Percentiles rank a stretch among this genome's conserved stretches.
These are phyloP conservation scores for Striga asiatica DNA, from an alignment of 257 asterid genomes.

Conservation along the genomic window DNA sequence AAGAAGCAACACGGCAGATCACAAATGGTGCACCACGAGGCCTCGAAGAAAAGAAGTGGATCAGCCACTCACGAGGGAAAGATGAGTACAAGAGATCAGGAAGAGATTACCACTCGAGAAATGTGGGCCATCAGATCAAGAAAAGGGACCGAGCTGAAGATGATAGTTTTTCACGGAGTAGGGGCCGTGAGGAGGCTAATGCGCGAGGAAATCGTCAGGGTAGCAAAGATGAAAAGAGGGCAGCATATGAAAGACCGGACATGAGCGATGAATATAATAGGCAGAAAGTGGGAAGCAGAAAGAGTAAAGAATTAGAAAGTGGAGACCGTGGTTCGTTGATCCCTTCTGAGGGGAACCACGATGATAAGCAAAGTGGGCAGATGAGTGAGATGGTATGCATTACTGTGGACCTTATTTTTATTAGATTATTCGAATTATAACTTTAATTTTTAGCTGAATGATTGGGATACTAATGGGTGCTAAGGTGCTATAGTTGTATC, in stretches of 20 bases:
- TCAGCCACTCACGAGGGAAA: slow-evolving; percentile 55
- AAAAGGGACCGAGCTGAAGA: slow-evolving; percentile 66
- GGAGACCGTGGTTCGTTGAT: slow-evolving; percentile 40
- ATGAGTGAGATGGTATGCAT: slow-evolving; percentile 71
- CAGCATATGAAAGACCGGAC: slow-evolving; percentile 53
- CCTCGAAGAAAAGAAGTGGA: slow-evolving; percentile 63
- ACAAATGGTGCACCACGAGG: slow-evolving; percentile 57
- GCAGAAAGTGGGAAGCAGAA: slow-evolving; percentile 43
- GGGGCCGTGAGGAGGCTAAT: slow-evolving; percentile 56
- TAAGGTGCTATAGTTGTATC: neutral
- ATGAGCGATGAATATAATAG: too few species aligned
- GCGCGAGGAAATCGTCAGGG: slow-evolving; percentile 38
- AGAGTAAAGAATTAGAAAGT: slow-evolving; percentile 57
- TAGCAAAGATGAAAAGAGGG: slow-evolving; percentile 36
- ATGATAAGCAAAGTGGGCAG: slow-evolving; percentile 47
- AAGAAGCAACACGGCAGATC: too few species aligned
- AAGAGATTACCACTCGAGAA: slow-evolving; percentile 57
- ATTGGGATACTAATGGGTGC: neutral
- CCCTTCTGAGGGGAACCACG: slow-evolving; percentile 45
- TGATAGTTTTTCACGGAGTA: slow-evolving; percentile 47
- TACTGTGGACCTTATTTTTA: slow-evolving; percentile 20
- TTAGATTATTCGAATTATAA: too few species aligned
- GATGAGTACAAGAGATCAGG: slow-evolving; percentile 58
- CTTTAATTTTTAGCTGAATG: neutral
- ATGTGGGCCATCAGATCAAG: slow-evolving; percentile 48